Percentiles rank a stretch among this genome's conserved stretches.
Conservation (phyloP, 2,329 filamentous ascomycete genomes). For the Botryosphaeria dothidea region DNA sequence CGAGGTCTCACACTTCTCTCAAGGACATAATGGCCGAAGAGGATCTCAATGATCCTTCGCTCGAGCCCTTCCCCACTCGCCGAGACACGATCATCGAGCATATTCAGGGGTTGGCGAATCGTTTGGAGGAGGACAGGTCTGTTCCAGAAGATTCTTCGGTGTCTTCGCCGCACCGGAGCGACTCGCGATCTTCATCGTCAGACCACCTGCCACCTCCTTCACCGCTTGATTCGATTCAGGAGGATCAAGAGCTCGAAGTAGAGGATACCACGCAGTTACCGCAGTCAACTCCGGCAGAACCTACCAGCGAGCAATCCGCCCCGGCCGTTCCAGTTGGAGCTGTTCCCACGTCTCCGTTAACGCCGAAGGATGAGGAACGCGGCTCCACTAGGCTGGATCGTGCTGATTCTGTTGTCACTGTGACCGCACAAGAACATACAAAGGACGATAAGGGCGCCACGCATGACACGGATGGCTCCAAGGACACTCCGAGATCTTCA, state of each 20-base stretch:
- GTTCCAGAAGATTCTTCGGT: not conserved
- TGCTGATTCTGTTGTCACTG: constrained; percentile 13
- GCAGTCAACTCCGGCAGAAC: not conserved
- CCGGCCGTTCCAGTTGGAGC: not conserved
- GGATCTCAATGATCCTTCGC: constrained; percentile 21
- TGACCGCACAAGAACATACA: not conserved
- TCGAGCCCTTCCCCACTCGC: constrained; percentile 36
- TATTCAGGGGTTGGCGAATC: constrained; percentile 24
- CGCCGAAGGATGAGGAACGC: not conserved
- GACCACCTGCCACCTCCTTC: constrained; percentile 6
- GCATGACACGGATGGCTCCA: not conserved
- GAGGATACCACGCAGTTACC: not conserved
- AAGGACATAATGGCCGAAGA: constrained; percentile 15
- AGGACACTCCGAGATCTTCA: not conserved
- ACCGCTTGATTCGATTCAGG: constrained; percentile 15
- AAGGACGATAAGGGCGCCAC: not conserved
- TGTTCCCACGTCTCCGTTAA: constrained; percentile 15
- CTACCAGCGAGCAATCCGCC: not conserved
- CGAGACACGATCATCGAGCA: constrained; percentile 35
- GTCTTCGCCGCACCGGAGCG: not conserved
- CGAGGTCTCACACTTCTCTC: constrained; percentile 3
- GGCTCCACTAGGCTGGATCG: not conserved
- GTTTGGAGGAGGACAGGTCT: constrained; percentile 3
- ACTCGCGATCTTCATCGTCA: not conserved
- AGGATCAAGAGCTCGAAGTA: constrained; percentile 6